Evolutionary conservation across 495 filamentous ascomycete species (phyloP), one percentile per base, ranked within the genome.

Genomic region (Aspergillus heteromorphus): DNA sequence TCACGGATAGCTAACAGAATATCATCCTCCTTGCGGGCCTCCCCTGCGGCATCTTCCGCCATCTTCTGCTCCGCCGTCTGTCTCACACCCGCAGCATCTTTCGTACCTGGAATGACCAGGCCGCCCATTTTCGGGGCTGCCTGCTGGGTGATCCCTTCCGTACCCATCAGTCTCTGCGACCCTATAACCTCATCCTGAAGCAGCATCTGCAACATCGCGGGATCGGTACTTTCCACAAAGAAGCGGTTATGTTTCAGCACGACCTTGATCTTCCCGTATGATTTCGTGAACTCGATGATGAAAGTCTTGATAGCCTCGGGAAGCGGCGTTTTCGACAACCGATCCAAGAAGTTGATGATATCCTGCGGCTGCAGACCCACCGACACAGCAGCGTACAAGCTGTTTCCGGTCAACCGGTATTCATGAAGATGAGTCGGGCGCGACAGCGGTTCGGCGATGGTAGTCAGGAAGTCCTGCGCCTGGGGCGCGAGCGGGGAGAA

Each of bases 221-320:
- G 85, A 64, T 97, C 92, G 5, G 85, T 81, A 58, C 88, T 96
- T 72, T 99, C 93, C 55, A 97, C 83, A 65, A 87, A 97, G 69
- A 93, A 96, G 53, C 85, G 85, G 58, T 92, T 97, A 63, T 96
- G 85, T 67, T 96, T 95, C 54, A 97, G 71, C 19, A 97, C 93
- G 34, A 97, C 81, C 71, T 96, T 93, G 34, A 96, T 90, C 69
- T 97, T 97, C 36, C 93, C 93, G 67, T 92, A 97, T 19, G 87
- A 91, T 53, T 87, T 84, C 6, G 92, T 96, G 62, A 88, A 91
- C 36, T 85, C 83, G 55, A 83, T 76, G 61, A 99, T 93, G 65
- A 90, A 96, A 13, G 77, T 71, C 52, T 81, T 80, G 45, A 97
- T 89, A n/a, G 81, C 78, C 1, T 86, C 79, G 0, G 92, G 90